These are phyloP conservation scores for Aureobasidium sp. DNA, from an alignment of 2,329 filamentous ascomycete genomes.

Conservation along the genomic window DNA sequence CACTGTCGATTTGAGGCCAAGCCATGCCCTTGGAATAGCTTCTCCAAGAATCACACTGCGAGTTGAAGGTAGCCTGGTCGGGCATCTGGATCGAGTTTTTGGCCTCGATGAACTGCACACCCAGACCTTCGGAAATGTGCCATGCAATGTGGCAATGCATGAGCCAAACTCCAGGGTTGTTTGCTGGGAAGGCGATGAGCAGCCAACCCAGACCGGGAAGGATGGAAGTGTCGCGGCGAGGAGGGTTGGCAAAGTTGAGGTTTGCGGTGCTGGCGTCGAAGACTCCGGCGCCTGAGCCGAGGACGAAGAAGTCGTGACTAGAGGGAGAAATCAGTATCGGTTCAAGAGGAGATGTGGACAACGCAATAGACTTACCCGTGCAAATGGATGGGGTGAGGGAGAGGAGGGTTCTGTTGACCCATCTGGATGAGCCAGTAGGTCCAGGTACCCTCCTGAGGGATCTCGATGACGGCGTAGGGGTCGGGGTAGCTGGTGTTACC, in stretches of 20 bases:
- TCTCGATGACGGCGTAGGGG: slow-evolving; percentile 32
- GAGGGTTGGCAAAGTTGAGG: slow-evolving; percentile 35
- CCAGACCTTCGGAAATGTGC: slow-evolving; percentile 53
- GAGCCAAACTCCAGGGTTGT: slow-evolving; percentile 41
- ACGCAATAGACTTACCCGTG: neutral
- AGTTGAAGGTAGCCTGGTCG: slow-evolving; percentile 20
- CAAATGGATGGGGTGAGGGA: neutral
- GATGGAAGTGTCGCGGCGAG: slow-evolving; percentile 41
- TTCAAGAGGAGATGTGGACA: neutral
- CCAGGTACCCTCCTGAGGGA: slow-evolving; percentile 31
- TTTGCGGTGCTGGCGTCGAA: slow-evolving; percentile 21
- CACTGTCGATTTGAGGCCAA: slow-evolving; percentile 33
- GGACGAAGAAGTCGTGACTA: slow-evolving; percentile 29
- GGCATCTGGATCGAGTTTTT: slow-evolving; percentile 26
- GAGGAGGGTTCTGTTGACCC: slow-evolving; percentile 12
- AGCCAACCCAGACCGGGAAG: slow-evolving; percentile 39
- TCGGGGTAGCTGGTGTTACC: slow-evolving; percentile 33
- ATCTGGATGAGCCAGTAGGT: slow-evolving; percentile 42
- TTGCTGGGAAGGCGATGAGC: slow-evolving; percentile 40
- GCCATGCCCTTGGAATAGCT: slow-evolving; percentile 25
- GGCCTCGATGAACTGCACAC: slow-evolving; percentile 45
- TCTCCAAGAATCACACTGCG: slow-evolving; percentile 27
- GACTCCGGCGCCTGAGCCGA: slow-evolving; percentile 22
- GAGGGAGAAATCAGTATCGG: neutral
- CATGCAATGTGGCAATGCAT: slow-evolving; percentile 48